phyloP scores from a whole-genome alignment of 2,329 filamentous ascomycete species.

The Talaromyces marneffei region DNA sequence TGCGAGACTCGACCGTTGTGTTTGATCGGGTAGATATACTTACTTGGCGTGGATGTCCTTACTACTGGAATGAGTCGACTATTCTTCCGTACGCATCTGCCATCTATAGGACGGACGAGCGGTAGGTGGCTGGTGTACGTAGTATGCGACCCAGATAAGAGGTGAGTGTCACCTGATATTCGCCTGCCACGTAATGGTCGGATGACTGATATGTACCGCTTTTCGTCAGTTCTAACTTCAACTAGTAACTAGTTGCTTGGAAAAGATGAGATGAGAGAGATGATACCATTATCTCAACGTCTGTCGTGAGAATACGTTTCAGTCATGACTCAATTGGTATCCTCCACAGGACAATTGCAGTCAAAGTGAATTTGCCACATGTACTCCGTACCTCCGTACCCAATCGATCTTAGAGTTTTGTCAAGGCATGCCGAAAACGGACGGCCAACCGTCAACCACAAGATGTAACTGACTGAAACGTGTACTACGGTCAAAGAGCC shows the following conservation, averaged over 20 bases:
- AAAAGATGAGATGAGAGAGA: background rate
- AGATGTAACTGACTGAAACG: background rate
- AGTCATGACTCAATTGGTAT: background rate
- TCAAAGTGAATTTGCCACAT: background rate
- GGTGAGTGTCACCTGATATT: background rate
- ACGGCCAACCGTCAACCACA: background rate
- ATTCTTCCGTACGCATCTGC: background rate
- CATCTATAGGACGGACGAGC: background rate
- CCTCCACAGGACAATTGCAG: background rate
- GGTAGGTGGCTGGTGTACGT: background rate
- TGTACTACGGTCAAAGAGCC: background rate
- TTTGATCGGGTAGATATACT: background rate
- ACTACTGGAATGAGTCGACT: background rate
- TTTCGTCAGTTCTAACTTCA: background rate
- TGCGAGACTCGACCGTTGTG: background rate
- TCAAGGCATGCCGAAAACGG: background rate
- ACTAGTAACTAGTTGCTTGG: background rate
- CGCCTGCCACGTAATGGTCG: background rate
- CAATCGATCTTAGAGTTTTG: background rate
- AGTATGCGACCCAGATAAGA: background rate
- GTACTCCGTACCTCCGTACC: too few relatives aligned
- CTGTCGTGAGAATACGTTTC: background rate
- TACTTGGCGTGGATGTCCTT: background rate
- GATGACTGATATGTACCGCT: background rate
- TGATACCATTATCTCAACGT: background rate